Conservation (phyloP, 2,329 filamentous ascomycete genomes). For the Colletotrichum agaves region DNA sequence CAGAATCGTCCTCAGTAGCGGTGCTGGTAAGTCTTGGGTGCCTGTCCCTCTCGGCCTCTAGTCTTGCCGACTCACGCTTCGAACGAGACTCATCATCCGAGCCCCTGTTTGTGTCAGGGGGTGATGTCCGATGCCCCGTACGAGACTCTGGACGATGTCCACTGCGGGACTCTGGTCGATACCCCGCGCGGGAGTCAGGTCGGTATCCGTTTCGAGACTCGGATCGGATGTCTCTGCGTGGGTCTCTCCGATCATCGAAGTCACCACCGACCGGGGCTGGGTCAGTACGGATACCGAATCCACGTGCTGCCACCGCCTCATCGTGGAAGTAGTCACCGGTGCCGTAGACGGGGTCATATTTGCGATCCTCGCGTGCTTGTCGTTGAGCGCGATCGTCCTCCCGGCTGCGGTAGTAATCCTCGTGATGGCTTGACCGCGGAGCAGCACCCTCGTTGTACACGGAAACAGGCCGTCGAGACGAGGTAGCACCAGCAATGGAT, state of each 20-base stretch:
- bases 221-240: slow-evolving; percentile 41
- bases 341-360: slow-evolving; percentile 47
- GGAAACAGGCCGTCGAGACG: slow-evolving; percentile 58
- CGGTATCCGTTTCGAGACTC: slow-evolving; percentile 45
- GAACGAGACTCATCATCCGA: slow-evolving; percentile 33
- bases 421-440: slow-evolving; percentile 55
- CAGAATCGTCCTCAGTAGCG: slow-evolving; percentile 51
- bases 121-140: slow-evolving; percentile 40
- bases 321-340: slow-evolving; percentile 55
- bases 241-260: slow-evolving; percentile 56
- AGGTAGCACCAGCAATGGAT: slow-evolving; percentile 40
- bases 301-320: slow-evolving; percentile 57
- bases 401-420: slow-evolving; percentile 60
- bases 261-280: slow-evolving; percentile 45
- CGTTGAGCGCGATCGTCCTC: slow-evolving; percentile 59
- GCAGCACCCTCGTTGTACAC: slow-evolving; percentile 62
- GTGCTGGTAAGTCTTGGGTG: slow-evolving; percentile 43
- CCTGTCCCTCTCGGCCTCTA: slow-evolving; percentile 41
- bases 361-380: slow-evolving; percentile 54
- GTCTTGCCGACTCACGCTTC: slow-evolving; percentile 31
- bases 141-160: slow-evolving; percentile 41
- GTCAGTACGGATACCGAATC: slow-evolving; percentile 63
- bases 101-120: slow-evolving; percentile 31
- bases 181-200: slow-evolving; percentile 43
- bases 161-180: slow-evolving; percentile 53